A percentile compares a stretch with the other conserved stretches of the same genome.
phyloP scores from a whole-genome alignment of 176 grass and related monocot species.

The Zoysia japonica region DNA sequence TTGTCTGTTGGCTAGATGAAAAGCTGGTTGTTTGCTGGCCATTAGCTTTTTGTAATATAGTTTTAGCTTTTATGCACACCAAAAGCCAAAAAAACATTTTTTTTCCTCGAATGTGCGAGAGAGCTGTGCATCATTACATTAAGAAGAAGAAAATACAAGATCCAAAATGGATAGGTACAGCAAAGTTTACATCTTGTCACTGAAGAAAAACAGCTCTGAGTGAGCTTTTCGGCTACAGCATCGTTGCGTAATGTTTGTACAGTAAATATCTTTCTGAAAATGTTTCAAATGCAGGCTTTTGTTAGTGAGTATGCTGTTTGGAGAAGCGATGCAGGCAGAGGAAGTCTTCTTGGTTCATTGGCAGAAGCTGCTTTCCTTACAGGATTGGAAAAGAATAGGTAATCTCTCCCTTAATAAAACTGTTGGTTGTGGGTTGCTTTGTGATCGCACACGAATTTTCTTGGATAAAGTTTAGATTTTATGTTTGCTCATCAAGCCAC shows the following conservation, averaged over 20 bases:
- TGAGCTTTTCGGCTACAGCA: too few species aligned
- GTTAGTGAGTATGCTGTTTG: slow-evolving; percentile 95
- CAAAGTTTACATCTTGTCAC: too few species aligned
- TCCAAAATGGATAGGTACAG: too few species aligned
- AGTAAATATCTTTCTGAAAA: neutral
- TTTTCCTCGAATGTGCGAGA: too few species aligned
- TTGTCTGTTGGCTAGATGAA: too few species aligned
- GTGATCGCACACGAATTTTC: neutral
- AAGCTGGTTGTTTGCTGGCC: too few species aligned
- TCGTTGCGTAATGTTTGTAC: neutral
- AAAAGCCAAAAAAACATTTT: too few species aligned
- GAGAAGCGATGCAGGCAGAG: slow-evolving; percentile 68
- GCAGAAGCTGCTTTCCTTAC: slow-evolving; percentile 94
- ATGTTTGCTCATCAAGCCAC: neutral
- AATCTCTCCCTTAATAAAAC: neutral
- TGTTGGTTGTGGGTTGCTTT: neutral
- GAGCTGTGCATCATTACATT: too few species aligned
- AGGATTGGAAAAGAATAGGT: slow-evolving; percentile 92
- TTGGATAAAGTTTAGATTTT: neutral
- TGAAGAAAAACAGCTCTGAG: too few species aligned
- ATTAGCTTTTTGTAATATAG: too few species aligned
- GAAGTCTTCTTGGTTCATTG: slow-evolving; percentile 86
- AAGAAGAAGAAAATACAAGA: too few species aligned
- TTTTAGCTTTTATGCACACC: too few species aligned
- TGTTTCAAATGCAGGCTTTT: slow-evolving; percentile 63